Evolutionary conservation across 2,329 filamentous ascomycete genomes (phyloP).

Genomic region (Penicillium sclerotiorum): DNA sequence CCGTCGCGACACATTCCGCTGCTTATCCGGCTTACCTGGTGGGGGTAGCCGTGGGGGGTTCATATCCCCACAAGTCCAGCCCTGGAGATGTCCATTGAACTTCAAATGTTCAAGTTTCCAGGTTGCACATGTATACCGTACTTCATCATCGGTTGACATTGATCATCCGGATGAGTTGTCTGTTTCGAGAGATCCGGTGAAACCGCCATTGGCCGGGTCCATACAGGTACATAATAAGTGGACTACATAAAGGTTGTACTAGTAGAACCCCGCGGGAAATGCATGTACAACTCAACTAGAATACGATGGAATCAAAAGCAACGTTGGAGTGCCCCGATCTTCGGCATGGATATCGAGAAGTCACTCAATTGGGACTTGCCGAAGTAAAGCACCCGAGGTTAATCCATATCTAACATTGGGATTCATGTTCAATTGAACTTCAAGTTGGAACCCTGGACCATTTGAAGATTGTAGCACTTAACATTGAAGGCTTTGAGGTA

Average conservation of each 20-base stretch:
- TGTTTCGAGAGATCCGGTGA: not conserved
- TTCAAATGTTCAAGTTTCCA: not conserved
- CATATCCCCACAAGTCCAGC: too few species aligned
- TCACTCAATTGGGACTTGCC: too few species aligned
- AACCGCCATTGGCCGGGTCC: not conserved
- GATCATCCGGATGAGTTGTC: not conserved
- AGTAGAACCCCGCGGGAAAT: constrained; percentile 1
- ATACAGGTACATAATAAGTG: not conserved
- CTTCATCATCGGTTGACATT: too few species aligned
- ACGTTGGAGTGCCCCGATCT: not conserved
- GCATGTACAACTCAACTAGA: constrained; percentile 3
- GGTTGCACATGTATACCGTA: too few species aligned
- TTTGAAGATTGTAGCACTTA: too few species aligned
- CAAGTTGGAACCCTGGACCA: too few species aligned
- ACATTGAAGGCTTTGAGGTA: too few species aligned
- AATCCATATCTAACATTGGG: too few species aligned
- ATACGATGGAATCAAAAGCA: constrained; percentile 1
- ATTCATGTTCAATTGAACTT: too few species aligned
- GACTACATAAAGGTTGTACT: not conserved
- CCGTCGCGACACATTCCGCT: not conserved
- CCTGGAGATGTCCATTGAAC: too few species aligned
- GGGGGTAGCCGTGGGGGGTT: constrained; percentile 4
- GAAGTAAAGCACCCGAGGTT: too few species aligned
- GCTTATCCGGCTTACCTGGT: not conserved
- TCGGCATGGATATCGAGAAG: not conserved